A percentile compares a stretch with the other conserved stretches of the same genome.
phyloP scores from a whole-genome alignment of 768 basidiomycete genomes.

The Xerocomus spinulosus region DNA sequence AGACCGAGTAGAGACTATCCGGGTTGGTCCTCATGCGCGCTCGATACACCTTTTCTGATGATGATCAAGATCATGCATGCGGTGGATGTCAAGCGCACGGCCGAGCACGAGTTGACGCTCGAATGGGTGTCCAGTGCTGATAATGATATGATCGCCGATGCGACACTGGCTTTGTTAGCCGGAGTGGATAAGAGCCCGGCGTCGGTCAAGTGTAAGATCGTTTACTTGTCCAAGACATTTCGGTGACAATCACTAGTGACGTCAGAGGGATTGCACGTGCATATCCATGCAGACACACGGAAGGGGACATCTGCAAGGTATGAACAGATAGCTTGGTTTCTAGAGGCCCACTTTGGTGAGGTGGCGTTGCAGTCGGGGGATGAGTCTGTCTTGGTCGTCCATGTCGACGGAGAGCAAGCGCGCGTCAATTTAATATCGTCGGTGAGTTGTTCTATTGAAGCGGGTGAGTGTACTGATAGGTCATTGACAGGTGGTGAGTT shows the following conservation, averaged over 20 bases:
- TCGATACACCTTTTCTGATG: background rate
- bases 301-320: slow-evolving; percentile 35
- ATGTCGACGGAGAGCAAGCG: slow-evolving; percentile 76
- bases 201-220: slow-evolving; percentile 77
- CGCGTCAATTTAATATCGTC: slow-evolving; percentile 68
- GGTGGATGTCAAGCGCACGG: slow-evolving; percentile 73
- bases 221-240: background rate
- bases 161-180: slow-evolving; percentile 79
- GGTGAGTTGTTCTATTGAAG: slow-evolving; percentile 41
- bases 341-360: slow-evolving; percentile 92
- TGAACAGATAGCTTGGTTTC: slow-evolving; percentile 67
- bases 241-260: slow-evolving; percentile 38
- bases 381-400: slow-evolving; percentile 66
- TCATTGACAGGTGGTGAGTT: slow-evolving; percentile 55
- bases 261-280: slow-evolving; percentile 51
- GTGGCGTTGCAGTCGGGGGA: slow-evolving; percentile 51
- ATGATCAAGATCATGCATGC: slow-evolving; percentile 78
- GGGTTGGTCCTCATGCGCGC: slow-evolving; percentile 42
- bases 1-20: slow-evolving; percentile 56
- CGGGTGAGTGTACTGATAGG: background rate
- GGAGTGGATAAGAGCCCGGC: slow-evolving; percentile 92
- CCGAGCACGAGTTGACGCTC: slow-evolving; percentile 71
- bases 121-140: slow-evolving; percentile 92
- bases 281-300: slow-evolving; percentile 56
- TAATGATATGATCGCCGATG: slow-evolving; percentile 98